Evolutionary conservation across 805 yeast species (phyloP), one percentile per base, ranked within the genome.

Genomic region (Cyberlindnera sargentensis): DNA sequence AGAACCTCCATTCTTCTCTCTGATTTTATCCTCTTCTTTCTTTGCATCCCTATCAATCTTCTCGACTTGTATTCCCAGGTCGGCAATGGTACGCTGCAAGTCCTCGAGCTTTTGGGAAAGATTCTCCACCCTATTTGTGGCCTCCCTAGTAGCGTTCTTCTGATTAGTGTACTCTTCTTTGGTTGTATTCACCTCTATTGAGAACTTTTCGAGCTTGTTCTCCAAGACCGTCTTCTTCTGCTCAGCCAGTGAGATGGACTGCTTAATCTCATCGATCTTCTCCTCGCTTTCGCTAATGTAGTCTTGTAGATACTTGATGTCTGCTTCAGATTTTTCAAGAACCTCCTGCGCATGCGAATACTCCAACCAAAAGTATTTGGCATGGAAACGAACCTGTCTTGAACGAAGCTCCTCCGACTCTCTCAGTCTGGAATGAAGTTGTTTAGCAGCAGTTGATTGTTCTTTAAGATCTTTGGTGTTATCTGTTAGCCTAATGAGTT

Each of bases 351-450:
- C 37, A 4, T 40, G 54, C 4, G 47, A 53, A 29, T 64, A 67
- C 44, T 72, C 72, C 39, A 73, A 56, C 79, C 80, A 76, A 24
- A 70, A 51, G 27, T 68, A 63, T 50, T 74, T 76, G 10, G 78
- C 82, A 37, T 72, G 68, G 3, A 72, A 47, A 33, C 65, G 39
- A 35, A 65, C 59, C 53, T 71, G 66, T 50, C 60, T 56, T 39
- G 67, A 57, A 46, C 67, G 58, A 42, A 70, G 60, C 47, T 67
- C 62, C 41, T 70, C 69, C 0, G 75, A 67, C 34, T 68, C 67
- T 44, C 61, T 57, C 40, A 73, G 62, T 37, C 65, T 66, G 10
- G 60, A 55, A 46, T 71, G 67, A 6, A 70, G 50, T 32, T 61
- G 63, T 49, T 63, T 62, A 1, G 80, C 72, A 30, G 70, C 70